Conservation (phyloP, 1,284 basidiomycete genomes). For the Malassezia sympodialis region DNA sequence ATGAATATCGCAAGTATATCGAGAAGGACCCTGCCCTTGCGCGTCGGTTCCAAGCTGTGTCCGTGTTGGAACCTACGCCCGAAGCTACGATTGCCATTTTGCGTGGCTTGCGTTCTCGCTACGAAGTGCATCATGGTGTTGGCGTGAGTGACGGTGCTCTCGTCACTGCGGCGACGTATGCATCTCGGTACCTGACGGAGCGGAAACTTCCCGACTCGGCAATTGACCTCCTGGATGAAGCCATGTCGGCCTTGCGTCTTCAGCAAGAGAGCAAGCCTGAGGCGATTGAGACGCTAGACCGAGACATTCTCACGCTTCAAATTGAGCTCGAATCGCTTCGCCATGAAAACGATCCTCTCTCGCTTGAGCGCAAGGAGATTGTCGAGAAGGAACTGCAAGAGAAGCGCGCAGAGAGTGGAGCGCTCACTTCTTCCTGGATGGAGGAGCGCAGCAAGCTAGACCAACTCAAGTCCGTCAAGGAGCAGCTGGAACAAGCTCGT, state of each 20-base stretch:
- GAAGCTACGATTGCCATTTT: constrained; percentile 82
- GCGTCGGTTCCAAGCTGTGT: constrained; percentile 74
- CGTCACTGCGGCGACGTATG: constrained; percentile 77
- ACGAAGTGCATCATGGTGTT: constrained; percentile 54
- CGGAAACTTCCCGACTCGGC: constrained; percentile 34
- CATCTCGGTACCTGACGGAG: constrained; percentile 70
- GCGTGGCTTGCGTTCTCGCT: constrained; percentile 71
- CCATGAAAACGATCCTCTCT: constrained; percentile 75
- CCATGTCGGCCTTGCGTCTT: constrained; percentile 64
- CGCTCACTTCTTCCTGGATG: constrained; percentile 64
- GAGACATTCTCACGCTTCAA: constrained; percentile 67
- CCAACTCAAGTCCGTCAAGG: constrained; percentile 66
- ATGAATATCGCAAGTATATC: constrained; percentile 87
- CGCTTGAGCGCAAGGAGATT: constrained; percentile 59
- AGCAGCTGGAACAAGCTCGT: constrained; percentile 70
- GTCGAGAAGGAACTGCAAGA: constrained; percentile 53
- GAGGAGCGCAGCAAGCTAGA: constrained; percentile 66
- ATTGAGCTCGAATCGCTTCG: constrained; percentile 83
- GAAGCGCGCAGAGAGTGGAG: constrained; percentile 26
- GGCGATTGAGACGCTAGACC: constrained; percentile 68
- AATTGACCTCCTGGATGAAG: constrained; percentile 37
- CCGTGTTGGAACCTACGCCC: constrained; percentile 80
- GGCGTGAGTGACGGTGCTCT: constrained; percentile 76
- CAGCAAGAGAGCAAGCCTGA: constrained; percentile 85
- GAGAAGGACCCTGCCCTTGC: constrained; percentile 77